phyloP scores from a whole-genome alignment of 345 rosid genomes.

The Physaria fendleri region DNA sequence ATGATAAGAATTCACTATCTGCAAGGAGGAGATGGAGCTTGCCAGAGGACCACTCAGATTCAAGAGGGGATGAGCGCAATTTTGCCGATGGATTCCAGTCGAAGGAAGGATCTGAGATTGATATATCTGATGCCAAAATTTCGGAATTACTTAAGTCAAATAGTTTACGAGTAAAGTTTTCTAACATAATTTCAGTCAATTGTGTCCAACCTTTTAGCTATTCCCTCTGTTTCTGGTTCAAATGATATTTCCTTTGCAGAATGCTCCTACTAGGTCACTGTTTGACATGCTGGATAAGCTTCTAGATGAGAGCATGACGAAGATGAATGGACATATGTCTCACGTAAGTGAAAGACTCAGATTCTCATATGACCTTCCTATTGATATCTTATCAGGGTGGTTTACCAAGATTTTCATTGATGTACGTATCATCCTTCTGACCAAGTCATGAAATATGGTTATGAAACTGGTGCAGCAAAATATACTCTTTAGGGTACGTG shows the following conservation, averaged over 20 bases:
- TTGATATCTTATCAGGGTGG: slow-evolving; percentile 1
- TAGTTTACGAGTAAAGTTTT: slow-evolving; percentile 54
- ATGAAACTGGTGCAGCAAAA: slow-evolving; percentile 58
- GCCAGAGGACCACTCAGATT: slow-evolving; percentile 20
- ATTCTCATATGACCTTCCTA: slow-evolving; percentile 6
- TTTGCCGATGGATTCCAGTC: slow-evolving; percentile 35
- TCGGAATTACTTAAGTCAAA: slow-evolving; percentile 56
- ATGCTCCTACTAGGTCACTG: slow-evolving; percentile 60
- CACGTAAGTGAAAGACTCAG: slow-evolving; percentile 46
- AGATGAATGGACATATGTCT: slow-evolving; percentile 57
- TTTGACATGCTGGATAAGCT: slow-evolving; percentile 53
- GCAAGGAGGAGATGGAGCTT: slow-evolving; percentile 51
- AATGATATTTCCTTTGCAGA: slow-evolving; percentile 40
- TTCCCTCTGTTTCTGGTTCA: slow-evolving; percentile 16
- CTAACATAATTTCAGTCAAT: slow-evolving; percentile 4
- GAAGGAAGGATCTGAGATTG: slow-evolving; percentile 43
- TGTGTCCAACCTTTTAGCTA: slow-evolving; percentile 2
- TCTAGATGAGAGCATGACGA: slow-evolving; percentile 64
- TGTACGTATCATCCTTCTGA: slow-evolving; percentile 13
- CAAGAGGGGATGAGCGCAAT: slow-evolving; percentile 30
- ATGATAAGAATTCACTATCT: slow-evolving; percentile 30
- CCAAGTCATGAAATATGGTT: slow-evolving; percentile 20
- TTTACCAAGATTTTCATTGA: slow-evolving; percentile 4
- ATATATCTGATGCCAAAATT: slow-evolving; percentile 51
- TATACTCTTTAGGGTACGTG: slow-evolving; percentile 50